A percentile compares a stretch with the other conserved stretches of the same genome.
phyloP scores from a whole-genome alignment of 345 rosid species.

The Geranium rotundifolium region DNA sequence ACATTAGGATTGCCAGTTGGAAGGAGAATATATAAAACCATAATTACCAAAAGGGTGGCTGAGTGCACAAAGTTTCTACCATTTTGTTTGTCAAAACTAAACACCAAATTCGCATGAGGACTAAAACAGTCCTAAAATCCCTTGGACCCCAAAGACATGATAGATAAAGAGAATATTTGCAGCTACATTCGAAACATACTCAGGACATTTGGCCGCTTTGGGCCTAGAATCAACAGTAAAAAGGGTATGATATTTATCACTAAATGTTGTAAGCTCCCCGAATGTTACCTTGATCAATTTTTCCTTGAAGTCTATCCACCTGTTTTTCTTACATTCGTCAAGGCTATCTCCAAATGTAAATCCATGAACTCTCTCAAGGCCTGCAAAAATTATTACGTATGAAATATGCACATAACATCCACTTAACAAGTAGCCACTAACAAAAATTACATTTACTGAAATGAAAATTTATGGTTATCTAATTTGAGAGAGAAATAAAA shows the following conservation, averaged over 20 bases:
- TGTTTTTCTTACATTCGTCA: slow-evolving; percentile 45
- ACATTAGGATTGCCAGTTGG: not conserved
- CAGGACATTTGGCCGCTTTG: no score
- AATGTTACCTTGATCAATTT: slow-evolving; percentile 54
- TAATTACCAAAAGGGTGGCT: not conserved
- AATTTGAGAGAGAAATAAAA: not conserved
- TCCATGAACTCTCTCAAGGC: slow-evolving; percentile 91
- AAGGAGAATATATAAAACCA: not conserved
- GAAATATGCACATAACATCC: not conserved
- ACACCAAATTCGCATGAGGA: not conserved
- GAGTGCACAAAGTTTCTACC: not conserved
- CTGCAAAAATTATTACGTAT: slow-evolving; percentile 20
- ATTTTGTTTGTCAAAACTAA: not conserved
- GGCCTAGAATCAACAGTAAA: no score
- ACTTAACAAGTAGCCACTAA: not conserved
- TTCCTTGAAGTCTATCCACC: slow-evolving; percentile 65
- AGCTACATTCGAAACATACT: not conserved
- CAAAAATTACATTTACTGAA: not conserved
- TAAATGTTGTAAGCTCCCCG: no score
- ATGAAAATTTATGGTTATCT: not conserved
- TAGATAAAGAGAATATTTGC: not conserved
- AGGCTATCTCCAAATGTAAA: slow-evolving; percentile 92
- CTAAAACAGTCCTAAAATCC: not conserved
- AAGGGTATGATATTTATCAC: no score
- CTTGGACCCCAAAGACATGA: not conserved